A percentile compares a stretch with the other conserved stretches of the same genome.
Evolutionary conservation across 768 basidiomycete genomes (phyloP).

Genomic region (Pleurotus salmoneostramineus): DNA sequence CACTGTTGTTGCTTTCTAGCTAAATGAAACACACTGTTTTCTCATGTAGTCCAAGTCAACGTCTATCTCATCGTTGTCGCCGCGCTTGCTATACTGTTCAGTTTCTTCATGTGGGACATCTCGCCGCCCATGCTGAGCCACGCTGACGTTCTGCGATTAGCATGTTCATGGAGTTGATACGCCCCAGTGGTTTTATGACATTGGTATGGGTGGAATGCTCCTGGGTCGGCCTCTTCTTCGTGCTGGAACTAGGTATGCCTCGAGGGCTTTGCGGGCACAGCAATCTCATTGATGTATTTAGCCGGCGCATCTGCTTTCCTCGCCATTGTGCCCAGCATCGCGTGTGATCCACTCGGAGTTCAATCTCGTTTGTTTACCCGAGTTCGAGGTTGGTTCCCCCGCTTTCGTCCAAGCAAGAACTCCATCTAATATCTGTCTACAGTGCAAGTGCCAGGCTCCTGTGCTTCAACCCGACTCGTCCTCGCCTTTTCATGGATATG

Average conservation of each 20-base stretch:
- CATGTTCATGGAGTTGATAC: slow-evolving; percentile 56
- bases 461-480: slow-evolving; percentile 52
- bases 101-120: slow-evolving; percentile 53
- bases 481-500: slow-evolving; percentile 59
- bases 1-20: background rate
- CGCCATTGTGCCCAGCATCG: slow-evolving; percentile 26
- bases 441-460: slow-evolving; percentile 23
- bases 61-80: slow-evolving; percentile 59
- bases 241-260: slow-evolving; percentile 55
- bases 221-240: slow-evolving; percentile 57
- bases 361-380: background rate
- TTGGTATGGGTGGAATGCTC: slow-evolving; percentile 70
- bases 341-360: slow-evolving; percentile 25
- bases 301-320: slow-evolving; percentile 51
- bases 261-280: background rate
- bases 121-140: background rate
- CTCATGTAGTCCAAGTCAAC: slow-evolving; percentile 42
- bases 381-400: background rate
- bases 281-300: slow-evolving; percentile 16
- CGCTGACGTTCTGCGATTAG: slow-evolving; percentile 20
- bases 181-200: slow-evolving; percentile 44
- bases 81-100: slow-evolving; percentile 49
- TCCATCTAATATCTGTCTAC: background rate
- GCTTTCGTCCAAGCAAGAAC: background rate
- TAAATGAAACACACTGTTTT: slow-evolving; percentile 7